Conservation (phyloP, 495 filamentous ascomycete species). For the Penicillium tannophilum region DNA sequence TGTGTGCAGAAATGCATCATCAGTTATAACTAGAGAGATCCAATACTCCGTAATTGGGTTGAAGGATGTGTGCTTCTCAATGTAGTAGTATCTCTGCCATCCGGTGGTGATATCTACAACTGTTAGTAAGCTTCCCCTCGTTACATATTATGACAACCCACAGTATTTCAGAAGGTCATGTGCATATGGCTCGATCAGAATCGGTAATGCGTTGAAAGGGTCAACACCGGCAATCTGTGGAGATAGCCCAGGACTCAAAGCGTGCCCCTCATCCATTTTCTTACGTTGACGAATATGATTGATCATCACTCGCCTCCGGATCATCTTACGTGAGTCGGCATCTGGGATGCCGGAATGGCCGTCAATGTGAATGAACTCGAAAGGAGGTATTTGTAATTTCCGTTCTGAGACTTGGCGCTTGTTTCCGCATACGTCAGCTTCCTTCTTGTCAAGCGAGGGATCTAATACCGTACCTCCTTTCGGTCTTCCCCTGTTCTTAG, state of each 20-base stretch:
- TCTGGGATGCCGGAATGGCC: neutral
- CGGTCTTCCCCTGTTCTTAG: slow-evolving; percentile 9
- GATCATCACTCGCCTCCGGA: slow-evolving; percentile 8
- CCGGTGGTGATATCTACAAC: slow-evolving; percentile 5
- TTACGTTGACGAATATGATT: neutral
- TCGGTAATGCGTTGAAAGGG: slow-evolving; percentile 5
- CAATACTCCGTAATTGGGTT: slow-evolving; percentile 12
- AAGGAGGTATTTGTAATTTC: neutral
- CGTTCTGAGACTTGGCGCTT: neutral
- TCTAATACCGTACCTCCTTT: slow-evolving; percentile 1
- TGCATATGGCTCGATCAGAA: slow-evolving; percentile 5
- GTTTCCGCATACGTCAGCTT: neutral
- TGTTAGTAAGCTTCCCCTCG: neutral
- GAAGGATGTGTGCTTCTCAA: slow-evolving; percentile 7
- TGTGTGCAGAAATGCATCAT: slow-evolving; percentile 10
- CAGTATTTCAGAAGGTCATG: slow-evolving; percentile 8
- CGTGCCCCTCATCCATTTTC: neutral
- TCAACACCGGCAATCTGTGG: slow-evolving; percentile 6
- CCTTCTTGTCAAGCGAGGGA: no score
- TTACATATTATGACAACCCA: neutral
- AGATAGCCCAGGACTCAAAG: neutral
- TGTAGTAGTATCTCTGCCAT: slow-evolving; percentile 9
- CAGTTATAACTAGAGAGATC: slow-evolving; percentile 2
- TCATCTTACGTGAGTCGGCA: slow-evolving; percentile 1
- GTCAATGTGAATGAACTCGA: slow-evolving; percentile 6